Percentiles rank a stretch among this genome's conserved stretches.
Conservation (phyloP, 805 yeast species). For the Yarrowia sp. region DNA sequence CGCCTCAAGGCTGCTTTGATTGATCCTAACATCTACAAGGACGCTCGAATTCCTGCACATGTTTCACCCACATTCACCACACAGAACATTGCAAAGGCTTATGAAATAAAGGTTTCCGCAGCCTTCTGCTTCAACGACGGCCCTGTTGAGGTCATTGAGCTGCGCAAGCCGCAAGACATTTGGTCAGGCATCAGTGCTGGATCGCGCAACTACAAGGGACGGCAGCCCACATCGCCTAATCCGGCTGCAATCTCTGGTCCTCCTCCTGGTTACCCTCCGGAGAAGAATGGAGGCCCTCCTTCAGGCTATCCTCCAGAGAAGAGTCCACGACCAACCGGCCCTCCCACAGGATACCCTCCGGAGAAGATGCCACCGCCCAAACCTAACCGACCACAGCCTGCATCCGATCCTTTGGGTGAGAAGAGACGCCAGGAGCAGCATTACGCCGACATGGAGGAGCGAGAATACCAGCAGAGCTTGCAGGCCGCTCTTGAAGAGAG, state of each 20-base stretch:
- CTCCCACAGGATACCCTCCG: constrained; percentile 7
- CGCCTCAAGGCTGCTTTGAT: constrained; percentile 27
- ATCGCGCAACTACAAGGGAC: constrained; percentile 20
- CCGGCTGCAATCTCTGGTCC: neutral
- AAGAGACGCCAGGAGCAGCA: constrained; percentile 6
- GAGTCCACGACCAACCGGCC: neutral
- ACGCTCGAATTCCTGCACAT: constrained; percentile 46
- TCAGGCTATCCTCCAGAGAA: constrained; percentile 13
- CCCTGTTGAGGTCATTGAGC: constrained; percentile 22
- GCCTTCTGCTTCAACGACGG: constrained; percentile 33
- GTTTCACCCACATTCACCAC: constrained; percentile 54
- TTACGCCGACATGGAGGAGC: constrained; percentile 11
- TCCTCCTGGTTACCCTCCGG: constrained; percentile 12
- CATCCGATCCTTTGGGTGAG: constrained; percentile 11
- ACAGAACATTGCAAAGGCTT: constrained; percentile 53
- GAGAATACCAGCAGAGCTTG: constrained; percentile 19
- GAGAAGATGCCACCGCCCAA: constrained; percentile 15
- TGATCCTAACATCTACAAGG: constrained; percentile 36
- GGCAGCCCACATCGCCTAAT: neutral
- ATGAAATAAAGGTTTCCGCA: constrained; percentile 40
- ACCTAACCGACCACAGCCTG: constrained; percentile 11
- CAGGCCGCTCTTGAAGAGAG: constrained; percentile 16
- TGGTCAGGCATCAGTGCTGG: constrained; percentile 21
- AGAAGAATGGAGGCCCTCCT: constrained; percentile 1
- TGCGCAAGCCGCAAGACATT: constrained; percentile 5